These are phyloP conservation scores for Sporothrix phasma DNA, from an alignment of 2,329 filamentous ascomycete species.

Conservation along the genomic window DNA sequence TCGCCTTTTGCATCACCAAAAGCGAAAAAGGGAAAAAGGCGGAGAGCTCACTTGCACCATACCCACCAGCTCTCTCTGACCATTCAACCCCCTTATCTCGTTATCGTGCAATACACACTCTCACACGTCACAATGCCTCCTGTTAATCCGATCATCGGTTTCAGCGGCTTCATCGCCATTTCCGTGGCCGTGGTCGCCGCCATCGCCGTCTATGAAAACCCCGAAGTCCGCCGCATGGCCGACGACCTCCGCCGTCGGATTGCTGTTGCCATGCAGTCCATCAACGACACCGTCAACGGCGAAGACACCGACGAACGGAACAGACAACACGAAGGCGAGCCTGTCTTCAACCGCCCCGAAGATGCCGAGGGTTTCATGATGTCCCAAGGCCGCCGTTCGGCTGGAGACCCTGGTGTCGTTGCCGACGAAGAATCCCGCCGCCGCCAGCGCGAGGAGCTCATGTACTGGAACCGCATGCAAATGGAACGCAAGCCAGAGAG, in stretches of 20 bases:
- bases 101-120: neutral
- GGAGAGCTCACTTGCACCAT: neutral
- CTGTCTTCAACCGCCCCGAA: slow-evolving; percentile 55
- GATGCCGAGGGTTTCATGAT: slow-evolving; percentile 54
- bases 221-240: slow-evolving; percentile 51
- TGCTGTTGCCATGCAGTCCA: slow-evolving; percentile 47
- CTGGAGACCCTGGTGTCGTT: slow-evolving; percentile 40
- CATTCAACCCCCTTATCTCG: neutral
- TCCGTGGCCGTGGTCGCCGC: slow-evolving; percentile 48
- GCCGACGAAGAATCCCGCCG: slow-evolving; percentile 53
- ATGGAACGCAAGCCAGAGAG: slow-evolving; percentile 33
- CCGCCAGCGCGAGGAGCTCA: slow-evolving; percentile 52
- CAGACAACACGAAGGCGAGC: slow-evolving; percentile 31
- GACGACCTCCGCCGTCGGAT: slow-evolving; percentile 52
- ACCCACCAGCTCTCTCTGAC: neutral
- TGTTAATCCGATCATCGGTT: slow-evolving; percentile 45
- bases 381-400: slow-evolving; percentile 32
- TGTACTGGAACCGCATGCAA: slow-evolving; percentile 54
- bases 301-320: neutral
- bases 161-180: slow-evolving; percentile 49
- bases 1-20: neutral
- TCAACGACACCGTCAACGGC: slow-evolving; percentile 48
- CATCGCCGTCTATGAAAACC: slow-evolving; percentile 53
- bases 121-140: slow-evolving; percentile 36
- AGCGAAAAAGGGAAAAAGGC: neutral